Evolutionary conservation across 2,329 filamentous ascomycete genomes (phyloP), one percentile per base, ranked within the genome.

Genomic region (Tolypocladium guangdongense): DNA sequence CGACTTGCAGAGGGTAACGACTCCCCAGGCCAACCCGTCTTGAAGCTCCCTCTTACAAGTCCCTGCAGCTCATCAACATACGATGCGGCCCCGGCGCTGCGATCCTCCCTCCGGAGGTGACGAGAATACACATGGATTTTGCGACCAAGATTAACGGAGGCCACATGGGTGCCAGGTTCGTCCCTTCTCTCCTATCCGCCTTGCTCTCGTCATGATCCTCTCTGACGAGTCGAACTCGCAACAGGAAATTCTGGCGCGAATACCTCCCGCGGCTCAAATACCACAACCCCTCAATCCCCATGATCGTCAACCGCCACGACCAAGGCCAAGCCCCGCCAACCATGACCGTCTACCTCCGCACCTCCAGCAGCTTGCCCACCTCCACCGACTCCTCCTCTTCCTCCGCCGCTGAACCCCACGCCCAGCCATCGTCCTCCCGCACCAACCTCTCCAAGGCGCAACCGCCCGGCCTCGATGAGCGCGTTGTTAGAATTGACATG

Each of bases 211-310:
- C 18, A 27, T n/a, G 11, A 37, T 7, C 37, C 11, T 18, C 16
- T 35, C 14, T 46, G 32, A 46, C 27, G 24, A 6, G 27, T n/a
- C 27, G 10, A 51, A 36, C 32, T n/a, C 24, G 48, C 27, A 43
- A 55, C 59, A 95, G 91, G 64, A 89, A 89, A 74, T 96, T 99
- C 79, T 96, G 90, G 88, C 83, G 81, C 58, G 76, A 84, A 56
- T 86, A 84, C 66, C 83, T 97, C 49, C 88, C 89, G 24, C 83
- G 89, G 54, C 77, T 99, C 60, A 96, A 99, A 78, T 99, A 85
- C 74, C 87, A 95, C 78, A 99, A 99, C 69, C 93, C 93, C 0
- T 74, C 83, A 14, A 70, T 96, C 47, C 82, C 86, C 45, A 95
- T 97, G 80, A 84, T 88, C 55, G 82, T 96, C 62, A 85, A 86